Evolutionary conservation across 257 asterid genomes (phyloP).

Genomic region (Nicotiana sylvestris): DNA sequence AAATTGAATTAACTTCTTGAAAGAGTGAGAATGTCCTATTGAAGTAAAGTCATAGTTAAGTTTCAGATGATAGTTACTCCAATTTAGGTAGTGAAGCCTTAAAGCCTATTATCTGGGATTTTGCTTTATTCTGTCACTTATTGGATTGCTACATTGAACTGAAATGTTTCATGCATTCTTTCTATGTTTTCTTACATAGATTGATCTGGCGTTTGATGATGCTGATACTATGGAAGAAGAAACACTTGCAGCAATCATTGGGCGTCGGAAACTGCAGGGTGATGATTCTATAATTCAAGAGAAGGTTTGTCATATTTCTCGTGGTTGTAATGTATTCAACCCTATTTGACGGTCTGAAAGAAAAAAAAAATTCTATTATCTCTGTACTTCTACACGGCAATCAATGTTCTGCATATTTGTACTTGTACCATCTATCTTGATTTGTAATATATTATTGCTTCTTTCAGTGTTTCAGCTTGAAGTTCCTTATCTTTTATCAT

Average conservation of each 20-base stretch:
- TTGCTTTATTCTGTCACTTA: background rate
- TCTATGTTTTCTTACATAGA: constrained; percentile 18
- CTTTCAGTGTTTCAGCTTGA: background rate
- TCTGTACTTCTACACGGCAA: no score
- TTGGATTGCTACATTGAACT: background rate
- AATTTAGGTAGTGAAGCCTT: background rate
- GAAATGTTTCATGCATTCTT: background rate
- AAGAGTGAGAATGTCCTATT: background rate
- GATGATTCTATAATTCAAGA: constrained; percentile 68
- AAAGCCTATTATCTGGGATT: background rate
- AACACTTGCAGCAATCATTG: constrained; percentile 57
- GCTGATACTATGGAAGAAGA: constrained; percentile 70
- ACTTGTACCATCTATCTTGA: background rate
- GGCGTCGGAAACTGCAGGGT: constrained; percentile 58
- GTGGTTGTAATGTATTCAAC: constrained; percentile 4
- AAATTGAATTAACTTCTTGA: background rate
- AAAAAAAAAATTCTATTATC: background rate
- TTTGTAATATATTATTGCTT: constrained; percentile 29
- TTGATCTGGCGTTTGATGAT: constrained; percentile 62
- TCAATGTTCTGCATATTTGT: no score
- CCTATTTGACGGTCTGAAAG: background rate
- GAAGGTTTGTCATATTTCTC: constrained; percentile 42
- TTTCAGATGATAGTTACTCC: background rate
- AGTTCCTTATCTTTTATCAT: background rate
- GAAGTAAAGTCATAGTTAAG: background rate